Evolutionary conservation across 768 basidiomycete species (phyloP).

Genomic region (Coprinopsis sp.): DNA sequence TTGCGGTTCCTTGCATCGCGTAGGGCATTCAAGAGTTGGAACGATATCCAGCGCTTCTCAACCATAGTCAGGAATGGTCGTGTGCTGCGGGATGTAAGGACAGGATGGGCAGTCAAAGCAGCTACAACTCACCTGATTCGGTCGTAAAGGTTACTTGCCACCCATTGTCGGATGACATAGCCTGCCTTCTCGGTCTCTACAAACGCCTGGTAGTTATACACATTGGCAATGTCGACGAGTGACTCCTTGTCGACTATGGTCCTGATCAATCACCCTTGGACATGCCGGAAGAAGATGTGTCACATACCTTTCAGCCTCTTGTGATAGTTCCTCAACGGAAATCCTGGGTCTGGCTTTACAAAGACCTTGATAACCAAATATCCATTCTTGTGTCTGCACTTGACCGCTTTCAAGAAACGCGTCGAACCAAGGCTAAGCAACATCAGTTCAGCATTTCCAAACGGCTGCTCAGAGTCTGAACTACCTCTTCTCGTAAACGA

Average conservation of each 20-base stretch:
- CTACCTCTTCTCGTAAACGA: constrained; percentile 90
- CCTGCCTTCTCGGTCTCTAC: constrained; percentile 96
- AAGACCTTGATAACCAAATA: constrained; percentile 91
- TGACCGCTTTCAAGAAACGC: constrained; percentile 77
- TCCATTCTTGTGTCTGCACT: constrained; percentile 79
- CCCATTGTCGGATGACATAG: constrained; percentile 92
- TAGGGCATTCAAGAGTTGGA: constrained; percentile 83
- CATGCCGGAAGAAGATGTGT: constrained; percentile 5
- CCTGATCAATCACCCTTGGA: constrained; percentile 1
- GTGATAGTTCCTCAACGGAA: constrained; percentile 72
- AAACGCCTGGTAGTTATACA: constrained; percentile 84
- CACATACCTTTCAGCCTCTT: constrained; percentile 69
- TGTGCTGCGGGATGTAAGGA: constrained; percentile 50
- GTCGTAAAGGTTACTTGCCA: constrained; percentile 92
- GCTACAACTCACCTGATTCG: constrained; percentile 75
- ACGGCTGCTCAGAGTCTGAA: constrained; percentile 13
- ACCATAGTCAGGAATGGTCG: constrained; percentile 87
- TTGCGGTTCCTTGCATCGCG: constrained; percentile 79
- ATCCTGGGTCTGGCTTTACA: constrained; percentile 86
- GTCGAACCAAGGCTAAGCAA: constrained; percentile 57
- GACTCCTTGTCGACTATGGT: constrained; percentile 78
- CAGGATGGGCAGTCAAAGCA: neutral
- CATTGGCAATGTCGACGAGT: constrained; percentile 78
- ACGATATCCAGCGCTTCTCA: constrained; percentile 98
- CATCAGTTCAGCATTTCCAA: neutral